Percentiles rank a stretch among this genome's conserved stretches.
phyloP scores from a whole-genome alignment of 2,329 filamentous ascomycete genomes.

The Aspergillus ustus region DNA sequence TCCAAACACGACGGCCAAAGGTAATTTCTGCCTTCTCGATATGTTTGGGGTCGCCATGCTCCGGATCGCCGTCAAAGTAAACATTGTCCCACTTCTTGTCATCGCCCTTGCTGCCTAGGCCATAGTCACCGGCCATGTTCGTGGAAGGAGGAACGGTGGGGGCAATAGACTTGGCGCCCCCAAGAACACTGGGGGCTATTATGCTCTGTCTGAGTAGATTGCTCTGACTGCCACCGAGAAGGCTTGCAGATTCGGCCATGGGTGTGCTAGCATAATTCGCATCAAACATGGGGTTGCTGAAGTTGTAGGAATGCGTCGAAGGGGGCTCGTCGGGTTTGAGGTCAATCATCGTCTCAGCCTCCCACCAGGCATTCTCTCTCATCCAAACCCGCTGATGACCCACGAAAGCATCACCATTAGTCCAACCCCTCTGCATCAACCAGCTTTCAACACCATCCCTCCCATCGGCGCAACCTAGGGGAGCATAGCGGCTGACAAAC shows the following conservation, averaged over 20 bases:
- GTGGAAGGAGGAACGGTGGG: constrained; percentile 56
- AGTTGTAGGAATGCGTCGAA: constrained; percentile 51
- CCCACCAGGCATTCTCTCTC: constrained; percentile 93
- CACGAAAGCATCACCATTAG: constrained; percentile 92
- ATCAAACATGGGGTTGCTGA: constrained; percentile 67
- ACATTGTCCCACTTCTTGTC: constrained; percentile 68
- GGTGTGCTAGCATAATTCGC: constrained; percentile 63
- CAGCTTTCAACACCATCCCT: constrained; percentile 92
- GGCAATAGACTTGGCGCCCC: constrained; percentile 59
- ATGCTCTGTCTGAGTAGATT: constrained; percentile 57
- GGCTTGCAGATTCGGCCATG: constrained; percentile 62
- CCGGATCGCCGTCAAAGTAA: constrained; percentile 80
- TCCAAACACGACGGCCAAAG: constrained; percentile 73
- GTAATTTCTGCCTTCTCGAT: constrained; percentile 72
- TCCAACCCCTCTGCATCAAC: constrained; percentile 95
- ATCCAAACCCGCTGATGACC: constrained; percentile 95
- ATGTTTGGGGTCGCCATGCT: constrained; percentile 75
- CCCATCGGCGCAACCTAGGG: constrained; percentile 85
- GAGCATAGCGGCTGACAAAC: constrained; percentile 80
- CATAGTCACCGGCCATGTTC: constrained; percentile 79
- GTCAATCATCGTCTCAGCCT: constrained; percentile 94
- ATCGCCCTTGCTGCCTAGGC: constrained; percentile 85
- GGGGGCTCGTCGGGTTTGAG: constrained; percentile 68
- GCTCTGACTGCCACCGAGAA: constrained; percentile 69
- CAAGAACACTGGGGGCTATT: constrained; percentile 54